Evolutionary conservation across 2,329 filamentous ascomycete genomes (phyloP).

Genomic region (Pseudocercospora crystallina): DNA sequence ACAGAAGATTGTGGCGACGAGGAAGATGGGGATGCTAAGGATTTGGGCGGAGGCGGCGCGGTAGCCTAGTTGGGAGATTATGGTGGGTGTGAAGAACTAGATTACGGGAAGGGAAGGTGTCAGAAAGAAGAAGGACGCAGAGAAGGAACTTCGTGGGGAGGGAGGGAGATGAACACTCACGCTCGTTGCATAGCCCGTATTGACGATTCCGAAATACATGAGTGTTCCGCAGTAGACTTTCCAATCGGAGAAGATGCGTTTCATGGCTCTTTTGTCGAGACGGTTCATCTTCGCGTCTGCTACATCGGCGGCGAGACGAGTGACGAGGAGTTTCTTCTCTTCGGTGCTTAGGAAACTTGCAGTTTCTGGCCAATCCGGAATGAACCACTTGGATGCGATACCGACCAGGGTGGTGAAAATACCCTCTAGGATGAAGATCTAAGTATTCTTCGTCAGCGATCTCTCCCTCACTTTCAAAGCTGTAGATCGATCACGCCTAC

Average conservation of each 20-base stretch:
- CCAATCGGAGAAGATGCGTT: conserved; percentile 50
- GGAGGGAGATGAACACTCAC: conserved; percentile 11
- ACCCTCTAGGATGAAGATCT: conserved; percentile 66
- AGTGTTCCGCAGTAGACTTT: conserved; percentile 53
- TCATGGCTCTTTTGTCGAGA: conserved; percentile 49
- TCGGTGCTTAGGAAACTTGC: conserved; percentile 53
- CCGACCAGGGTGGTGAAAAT: conserved; percentile 54
- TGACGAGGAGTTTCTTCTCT: conserved; percentile 54
- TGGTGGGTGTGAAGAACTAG: conserved; percentile 48
- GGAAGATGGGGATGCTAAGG: conserved; percentile 44
- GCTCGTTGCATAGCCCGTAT: conserved; percentile 47
- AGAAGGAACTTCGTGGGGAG: conserved; percentile 44
- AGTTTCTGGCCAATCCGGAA: conserved; percentile 51
- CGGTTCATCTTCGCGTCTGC: conserved; percentile 53
- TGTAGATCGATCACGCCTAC: too few species aligned
- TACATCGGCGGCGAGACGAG: conserved; percentile 51
- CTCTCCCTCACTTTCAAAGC: too few species aligned
- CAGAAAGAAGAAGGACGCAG: too few species aligned
- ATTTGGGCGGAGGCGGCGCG: conserved; percentile 49
- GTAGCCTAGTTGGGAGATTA: conserved; percentile 64
- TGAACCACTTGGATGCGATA: conserved; percentile 49
- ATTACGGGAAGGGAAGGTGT: too few species aligned
- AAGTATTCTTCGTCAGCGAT: too few species aligned
- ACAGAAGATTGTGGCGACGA: conserved; percentile 21
- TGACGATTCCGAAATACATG: conserved; percentile 40